phyloP scores from a whole-genome alignment of 306 rosid species.

The Glycyrrhiza uralensis region DNA sequence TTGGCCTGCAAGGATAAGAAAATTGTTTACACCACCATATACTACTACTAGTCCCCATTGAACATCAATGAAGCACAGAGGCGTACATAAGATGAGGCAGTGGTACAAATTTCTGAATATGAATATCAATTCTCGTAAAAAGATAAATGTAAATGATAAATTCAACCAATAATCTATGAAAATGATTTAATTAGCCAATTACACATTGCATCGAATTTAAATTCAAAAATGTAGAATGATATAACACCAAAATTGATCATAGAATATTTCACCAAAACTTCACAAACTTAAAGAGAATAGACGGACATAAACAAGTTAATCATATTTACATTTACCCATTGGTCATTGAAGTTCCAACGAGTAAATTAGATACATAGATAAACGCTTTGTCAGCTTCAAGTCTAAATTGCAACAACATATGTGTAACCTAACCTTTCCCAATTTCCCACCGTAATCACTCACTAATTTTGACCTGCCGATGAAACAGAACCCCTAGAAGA shows the following conservation, averaged over 20 bases:
- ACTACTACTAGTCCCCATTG: not conserved
- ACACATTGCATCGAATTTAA: not conserved
- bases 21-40: conserved; percentile 7
- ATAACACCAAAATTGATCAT: not conserved
- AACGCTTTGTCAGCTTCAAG: conserved; percentile 4
- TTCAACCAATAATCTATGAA: conserved; percentile 1
- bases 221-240: not conserved
- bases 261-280: not conserved
- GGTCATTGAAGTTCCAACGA: not conserved
- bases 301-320: not conserved
- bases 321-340: not conserved
- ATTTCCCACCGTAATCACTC: not conserved
- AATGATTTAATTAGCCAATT: not conserved
- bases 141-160: not conserved
- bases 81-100: not conserved
- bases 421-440: not conserved
- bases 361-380: not conserved
- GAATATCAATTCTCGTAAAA: too few relatives aligned
- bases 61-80: not conserved
- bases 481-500: not conserved
- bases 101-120: not conserved
- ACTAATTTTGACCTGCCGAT: not conserved
- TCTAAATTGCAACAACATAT: not conserved
- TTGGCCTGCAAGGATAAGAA: conserved; percentile 64
- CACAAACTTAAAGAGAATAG: not conserved